Conservation (phyloP, 2,329 filamentous ascomycete genomes). For the Verticillium zaregamsianum region DNA sequence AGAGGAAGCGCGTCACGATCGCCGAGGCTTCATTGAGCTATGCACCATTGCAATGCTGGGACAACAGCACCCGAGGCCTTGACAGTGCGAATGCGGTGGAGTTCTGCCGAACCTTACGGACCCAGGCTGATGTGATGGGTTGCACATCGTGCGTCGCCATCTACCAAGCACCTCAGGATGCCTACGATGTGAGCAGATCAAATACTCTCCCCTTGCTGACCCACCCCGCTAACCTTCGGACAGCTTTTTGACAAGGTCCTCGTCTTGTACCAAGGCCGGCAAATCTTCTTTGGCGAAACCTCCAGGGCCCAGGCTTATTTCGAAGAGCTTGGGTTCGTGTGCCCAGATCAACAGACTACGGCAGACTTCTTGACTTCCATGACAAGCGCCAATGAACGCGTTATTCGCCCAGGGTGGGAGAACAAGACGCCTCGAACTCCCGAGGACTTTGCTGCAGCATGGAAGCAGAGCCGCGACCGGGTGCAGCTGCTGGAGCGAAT, state of each 20-base stretch:
- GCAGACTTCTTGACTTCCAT: conserved; percentile 55
- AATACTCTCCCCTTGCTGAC: background rate
- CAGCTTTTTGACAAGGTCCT: conserved; percentile 62
- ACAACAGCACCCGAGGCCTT: conserved; percentile 50
- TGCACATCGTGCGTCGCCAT: conserved; percentile 28
- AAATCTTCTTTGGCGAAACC: conserved; percentile 62
- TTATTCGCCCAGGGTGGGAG: conserved; percentile 19
- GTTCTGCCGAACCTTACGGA: conserved; percentile 18
- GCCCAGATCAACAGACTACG: conserved; percentile 54
- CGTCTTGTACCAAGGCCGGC: conserved; percentile 61
- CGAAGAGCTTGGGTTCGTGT: conserved; percentile 60
- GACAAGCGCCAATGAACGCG: conserved; percentile 24
- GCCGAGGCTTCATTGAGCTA: conserved; percentile 25
- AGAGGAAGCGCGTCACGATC: conserved; percentile 38
- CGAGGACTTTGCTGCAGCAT: conserved; percentile 23
- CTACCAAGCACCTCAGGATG: conserved; percentile 59
- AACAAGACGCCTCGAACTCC: conserved; percentile 22
- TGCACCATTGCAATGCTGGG: conserved; percentile 22
- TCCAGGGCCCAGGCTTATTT: conserved; percentile 61
- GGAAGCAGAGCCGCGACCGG: conserved; percentile 20
- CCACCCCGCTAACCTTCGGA: background rate
- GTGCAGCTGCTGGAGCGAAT: conserved; percentile 23
- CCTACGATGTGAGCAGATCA: conserved; percentile 38
- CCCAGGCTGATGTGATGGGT: conserved; percentile 20
- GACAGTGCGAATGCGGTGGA: conserved; percentile 12